phyloP scores from a whole-genome alignment of 1,139 yeast species.

The Eremothecium gossypii region DNA sequence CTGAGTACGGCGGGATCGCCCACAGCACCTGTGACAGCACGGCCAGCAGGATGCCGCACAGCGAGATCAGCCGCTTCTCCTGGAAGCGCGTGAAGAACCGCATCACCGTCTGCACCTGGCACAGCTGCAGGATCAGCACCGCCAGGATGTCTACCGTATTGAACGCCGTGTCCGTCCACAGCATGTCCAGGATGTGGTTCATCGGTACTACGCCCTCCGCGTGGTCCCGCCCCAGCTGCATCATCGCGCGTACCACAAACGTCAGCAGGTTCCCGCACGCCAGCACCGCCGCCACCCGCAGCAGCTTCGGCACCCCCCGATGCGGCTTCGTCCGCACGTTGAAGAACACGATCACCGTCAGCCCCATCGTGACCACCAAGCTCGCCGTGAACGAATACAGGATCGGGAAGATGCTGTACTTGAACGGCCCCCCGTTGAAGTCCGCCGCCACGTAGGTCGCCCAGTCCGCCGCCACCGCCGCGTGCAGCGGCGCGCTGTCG shows the following conservation, averaged over 20 bases:
- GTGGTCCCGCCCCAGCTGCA: conserved; percentile 41
- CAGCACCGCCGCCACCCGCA: conserved; percentile 38
- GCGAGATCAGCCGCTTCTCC: conserved; percentile 59
- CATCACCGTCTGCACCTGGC: conserved; percentile 72
- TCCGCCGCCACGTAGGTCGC: conserved; percentile 13
- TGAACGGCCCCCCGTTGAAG: conserved; percentile 36
- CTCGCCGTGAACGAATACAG: conserved; percentile 55
- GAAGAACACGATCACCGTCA: conserved; percentile 55
- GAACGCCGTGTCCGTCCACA: conserved; percentile 43
- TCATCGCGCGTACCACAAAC: conserved; percentile 42
- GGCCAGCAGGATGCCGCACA: conserved; percentile 51
- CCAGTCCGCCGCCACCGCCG: conserved; percentile 26
- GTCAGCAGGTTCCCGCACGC: conserved; percentile 48
- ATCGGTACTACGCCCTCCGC: conserved; percentile 49
- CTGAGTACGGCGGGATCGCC: conserved; percentile 54
- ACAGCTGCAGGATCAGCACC: conserved; percentile 51
- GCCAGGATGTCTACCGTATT: conserved; percentile 56
- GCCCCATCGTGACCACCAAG: conserved; percentile 55
- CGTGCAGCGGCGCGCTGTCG: conserved; percentile 16
- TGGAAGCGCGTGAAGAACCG: conserved; percentile 59
- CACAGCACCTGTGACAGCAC: conserved; percentile 56
- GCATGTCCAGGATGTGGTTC: conserved; percentile 37
- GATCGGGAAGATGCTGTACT: conserved; percentile 51
- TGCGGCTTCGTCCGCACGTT: conserved; percentile 32
- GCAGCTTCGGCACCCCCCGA: conserved; percentile 35